Percentiles rank a stretch among this genome's conserved stretches.
Evolutionary conservation across 148 eudicot genomes (phyloP).

Genomic region (Heliamphora exappendiculata): DNA sequence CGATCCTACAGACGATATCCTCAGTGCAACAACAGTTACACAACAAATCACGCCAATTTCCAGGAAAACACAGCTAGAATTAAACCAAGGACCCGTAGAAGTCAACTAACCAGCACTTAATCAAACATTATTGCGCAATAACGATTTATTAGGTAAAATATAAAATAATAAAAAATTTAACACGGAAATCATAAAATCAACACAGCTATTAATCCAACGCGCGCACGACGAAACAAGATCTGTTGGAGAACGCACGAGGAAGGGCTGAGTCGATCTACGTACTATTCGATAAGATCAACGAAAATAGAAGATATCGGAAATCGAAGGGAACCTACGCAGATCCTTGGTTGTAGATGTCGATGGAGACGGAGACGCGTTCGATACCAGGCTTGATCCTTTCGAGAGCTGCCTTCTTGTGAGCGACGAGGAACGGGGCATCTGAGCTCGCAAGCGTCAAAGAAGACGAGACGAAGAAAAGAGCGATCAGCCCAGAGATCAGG

Average conservation of each 20-base stretch:
- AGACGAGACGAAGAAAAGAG: conserved; percentile 17
- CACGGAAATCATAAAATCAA: neutral
- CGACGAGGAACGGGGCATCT: conserved; percentile 69
- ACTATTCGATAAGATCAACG: neutral
- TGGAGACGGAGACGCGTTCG: conserved; percentile 69
- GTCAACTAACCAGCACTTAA: neutral
- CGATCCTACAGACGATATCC: neutral
- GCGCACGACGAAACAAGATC: neutral
- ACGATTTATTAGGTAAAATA: too few relatives aligned
- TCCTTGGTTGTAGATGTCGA: conserved; percentile 86
- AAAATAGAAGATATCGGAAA: neutral
- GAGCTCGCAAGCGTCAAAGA: conserved; percentile 31
- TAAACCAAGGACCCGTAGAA: neutral
- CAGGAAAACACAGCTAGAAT: neutral
- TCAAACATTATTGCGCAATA: neutral
- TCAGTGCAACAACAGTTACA: neutral
- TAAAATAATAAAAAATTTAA: neutral
- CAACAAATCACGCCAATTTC: neutral
- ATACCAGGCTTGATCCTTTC: conserved; percentile 69
- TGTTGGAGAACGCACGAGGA: neutral
- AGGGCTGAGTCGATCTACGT: neutral
- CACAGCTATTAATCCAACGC: neutral
- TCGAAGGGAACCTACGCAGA: conserved; percentile 42
- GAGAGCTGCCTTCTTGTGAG: conserved; percentile 79
- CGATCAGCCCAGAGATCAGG: conserved; percentile 19